These are phyloP conservation scores for Staphylotrichum tortipilum DNA, from an alignment of 495 filamentous ascomycete species.

Conservation along the genomic window DNA sequence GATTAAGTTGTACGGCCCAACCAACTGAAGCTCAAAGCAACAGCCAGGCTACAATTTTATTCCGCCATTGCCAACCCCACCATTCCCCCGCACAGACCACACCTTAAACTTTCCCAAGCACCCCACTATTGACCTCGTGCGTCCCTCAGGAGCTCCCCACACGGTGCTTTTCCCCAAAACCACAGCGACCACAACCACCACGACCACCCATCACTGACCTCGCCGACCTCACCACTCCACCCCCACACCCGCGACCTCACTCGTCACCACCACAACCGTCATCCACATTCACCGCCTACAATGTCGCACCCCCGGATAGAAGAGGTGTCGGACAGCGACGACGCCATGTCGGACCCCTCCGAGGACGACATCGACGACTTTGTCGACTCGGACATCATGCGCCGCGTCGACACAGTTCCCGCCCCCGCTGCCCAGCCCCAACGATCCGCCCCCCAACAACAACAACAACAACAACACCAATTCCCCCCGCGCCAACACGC, in stretches of 20 bases:
- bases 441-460: slow-evolving; percentile 1
- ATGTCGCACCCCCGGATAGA: slow-evolving; percentile 88
- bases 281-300: slow-evolving; percentile 17
- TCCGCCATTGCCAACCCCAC: not conserved
- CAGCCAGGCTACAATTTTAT: too few relatives aligned
- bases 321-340: slow-evolving; percentile 76
- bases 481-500: slow-evolving; percentile 9
- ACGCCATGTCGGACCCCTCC: slow-evolving; percentile 65
- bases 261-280: too few relatives aligned
- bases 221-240: too few relatives aligned
- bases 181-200: not conserved
- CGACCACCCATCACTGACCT: too few relatives aligned
- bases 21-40: too few relatives aligned
- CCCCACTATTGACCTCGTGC: slow-evolving; percentile 11
- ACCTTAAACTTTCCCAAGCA: slow-evolving; percentile 17
- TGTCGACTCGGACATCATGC: slow-evolving; percentile 39
- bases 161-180: not conserved
- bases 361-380: slow-evolving; percentile 58
- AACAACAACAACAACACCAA: slow-evolving; percentile 13
- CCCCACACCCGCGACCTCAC: too few relatives aligned
- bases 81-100: slow-evolving; percentile 8
- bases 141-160: slow-evolving; percentile 1
- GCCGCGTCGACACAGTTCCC: slow-evolving; percentile 13
- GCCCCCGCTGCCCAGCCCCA: too few relatives aligned
- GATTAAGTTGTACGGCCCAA: too few relatives aligned